Evolutionary conservation across 78 protist genomes (phyloP), one percentile per base, ranked within the genome.

Genomic region (Blattamonas nauphoetae): DNA sequence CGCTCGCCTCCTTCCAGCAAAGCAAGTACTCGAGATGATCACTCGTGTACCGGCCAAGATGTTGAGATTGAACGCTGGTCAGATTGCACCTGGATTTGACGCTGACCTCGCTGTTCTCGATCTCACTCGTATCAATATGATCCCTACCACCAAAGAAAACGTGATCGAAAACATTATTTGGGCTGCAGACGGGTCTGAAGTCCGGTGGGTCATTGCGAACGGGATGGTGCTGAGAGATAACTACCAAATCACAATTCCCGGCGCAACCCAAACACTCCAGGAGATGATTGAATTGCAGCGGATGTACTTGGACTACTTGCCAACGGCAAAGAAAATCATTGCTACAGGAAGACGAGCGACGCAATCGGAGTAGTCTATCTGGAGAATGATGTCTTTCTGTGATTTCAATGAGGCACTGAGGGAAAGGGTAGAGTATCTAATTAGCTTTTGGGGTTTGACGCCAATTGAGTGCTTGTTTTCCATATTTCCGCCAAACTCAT

Each of bases 111-210:
- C 71, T 36, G 1, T 88, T 0, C 2, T 88, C 78, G 89, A 88
- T 35, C 3, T 80, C 3, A 34, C 43, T 11, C 1, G 86, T 2
- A 81, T 84, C 3, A 88, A 88, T 35, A 1, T 88, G 64, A 81
- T 21, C 11, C 89, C 89, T 35, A 32, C 89, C 3, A 71, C 36
- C 3, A 5, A 6, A 32, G 63, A 80, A 2, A 88, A 81, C 36
- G 41, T 45, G 44, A 38, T 41, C 29, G 86, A 88, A 45, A 88
- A 88, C 36, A 36, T 88, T 2, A 33, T 88, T n/a, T 88, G 89
- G 89, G 87, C 86, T 11, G 29, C 89, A 41, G 89, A 88, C 36
- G 89, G 89, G 41, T 21, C 34, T 42, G 89, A 88, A 35, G 90
- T 88, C n/a, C 0, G 41, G 38, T 41, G 77, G 42, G 86, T 79